phyloP scores from a whole-genome alignment of 2,329 filamentous ascomycete genomes.

The Elsinoe fawcettii region DNA sequence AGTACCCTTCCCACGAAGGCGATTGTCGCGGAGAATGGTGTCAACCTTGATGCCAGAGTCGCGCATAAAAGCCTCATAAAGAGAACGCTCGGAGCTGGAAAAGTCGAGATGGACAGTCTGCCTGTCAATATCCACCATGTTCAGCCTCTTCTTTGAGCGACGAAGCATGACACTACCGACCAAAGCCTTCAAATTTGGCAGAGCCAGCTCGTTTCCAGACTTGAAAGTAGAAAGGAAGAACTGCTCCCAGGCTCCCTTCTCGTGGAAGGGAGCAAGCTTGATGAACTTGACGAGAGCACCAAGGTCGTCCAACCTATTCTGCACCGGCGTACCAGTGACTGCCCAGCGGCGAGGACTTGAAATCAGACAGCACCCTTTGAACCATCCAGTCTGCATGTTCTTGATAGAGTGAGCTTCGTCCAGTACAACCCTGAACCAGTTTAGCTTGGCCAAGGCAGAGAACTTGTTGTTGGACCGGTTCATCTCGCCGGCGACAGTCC shows the following conservation, averaged over 20 bases:
- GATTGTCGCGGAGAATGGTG: conserved; percentile 57
- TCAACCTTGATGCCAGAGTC: conserved; percentile 74
- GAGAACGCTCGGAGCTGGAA: conserved; percentile 59
- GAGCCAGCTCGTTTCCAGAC: conserved; percentile 70
- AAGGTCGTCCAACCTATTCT: conserved; percentile 87
- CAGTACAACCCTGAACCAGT: conserved; percentile 88
- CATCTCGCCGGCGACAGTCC: conserved; percentile 70
- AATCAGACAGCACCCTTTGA: conserved; percentile 74
- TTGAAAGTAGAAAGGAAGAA: conserved; percentile 84
- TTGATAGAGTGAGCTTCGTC: conserved; percentile 95
- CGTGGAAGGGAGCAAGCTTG: conserved; percentile 75
- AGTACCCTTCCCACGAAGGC: conserved; percentile 63
- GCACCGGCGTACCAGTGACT: conserved; percentile 92
- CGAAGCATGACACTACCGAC: conserved; percentile 93
- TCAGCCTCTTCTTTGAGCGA: conserved; percentile 82
- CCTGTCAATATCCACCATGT: conserved; percentile 68
- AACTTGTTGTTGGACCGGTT: conserved; percentile 34
- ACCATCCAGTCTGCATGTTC: conserved; percentile 71
- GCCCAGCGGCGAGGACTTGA: conserved; percentile 83
- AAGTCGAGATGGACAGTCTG: conserved; percentile 68
- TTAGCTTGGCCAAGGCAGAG: conserved; percentile 64
- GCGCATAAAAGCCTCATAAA: conserved; percentile 79
- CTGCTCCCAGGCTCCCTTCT: conserved; percentile 64
- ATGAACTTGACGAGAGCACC: conserved; percentile 81
- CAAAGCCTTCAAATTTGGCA: conserved; percentile 77